These are phyloP conservation scores for Nakazawaea wyomingensis DNA, from an alignment of 805 yeast genomes.

Conservation along the genomic window DNA sequence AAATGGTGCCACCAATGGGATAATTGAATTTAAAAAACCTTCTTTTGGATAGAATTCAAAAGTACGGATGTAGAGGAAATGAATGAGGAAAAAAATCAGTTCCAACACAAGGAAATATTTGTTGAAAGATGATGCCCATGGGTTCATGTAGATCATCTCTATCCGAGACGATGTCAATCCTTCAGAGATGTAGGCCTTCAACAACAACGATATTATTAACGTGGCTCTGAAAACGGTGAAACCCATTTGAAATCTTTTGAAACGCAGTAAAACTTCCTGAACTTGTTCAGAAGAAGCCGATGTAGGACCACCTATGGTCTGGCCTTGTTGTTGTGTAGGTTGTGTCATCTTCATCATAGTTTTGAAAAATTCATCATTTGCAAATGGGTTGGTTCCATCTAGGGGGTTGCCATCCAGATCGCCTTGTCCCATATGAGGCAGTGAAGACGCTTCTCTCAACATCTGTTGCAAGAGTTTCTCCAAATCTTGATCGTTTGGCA, in stretches of 20 bases:
- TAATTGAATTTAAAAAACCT: constrained; percentile 15
- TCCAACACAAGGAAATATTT: constrained; percentile 20
- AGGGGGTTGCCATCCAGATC: background rate
- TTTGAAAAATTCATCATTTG: constrained; percentile 5
- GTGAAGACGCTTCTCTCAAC: constrained; percentile 15
- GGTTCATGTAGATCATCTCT: constrained; percentile 8
- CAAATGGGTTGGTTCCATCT: constrained; percentile 7
- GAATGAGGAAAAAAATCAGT: constrained; percentile 15
- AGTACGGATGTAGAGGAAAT: constrained; percentile 14
- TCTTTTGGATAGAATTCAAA: constrained; percentile 10
- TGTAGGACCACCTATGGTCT: background rate
- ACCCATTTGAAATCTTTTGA: constrained; percentile 13
- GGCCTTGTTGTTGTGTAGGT: constrained; percentile 2
- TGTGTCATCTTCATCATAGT: constrained; percentile 3
- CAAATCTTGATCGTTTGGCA: constrained; percentile 16
- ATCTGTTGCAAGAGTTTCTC: constrained; percentile 17
- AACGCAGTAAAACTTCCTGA: background rate
- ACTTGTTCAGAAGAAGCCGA: background rate
- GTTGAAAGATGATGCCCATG: constrained; percentile 18
- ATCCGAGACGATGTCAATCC: constrained; percentile 11
- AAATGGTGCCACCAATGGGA: constrained; percentile 19
- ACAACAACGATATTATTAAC: constrained; percentile 13
- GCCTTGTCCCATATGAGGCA: background rate
- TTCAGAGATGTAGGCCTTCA: constrained; percentile 4
- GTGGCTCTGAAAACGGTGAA: constrained; percentile 18